Conservation (phyloP, 1,284 basidiomycete genomes). For the Heterobasidion irregulare region DNA sequence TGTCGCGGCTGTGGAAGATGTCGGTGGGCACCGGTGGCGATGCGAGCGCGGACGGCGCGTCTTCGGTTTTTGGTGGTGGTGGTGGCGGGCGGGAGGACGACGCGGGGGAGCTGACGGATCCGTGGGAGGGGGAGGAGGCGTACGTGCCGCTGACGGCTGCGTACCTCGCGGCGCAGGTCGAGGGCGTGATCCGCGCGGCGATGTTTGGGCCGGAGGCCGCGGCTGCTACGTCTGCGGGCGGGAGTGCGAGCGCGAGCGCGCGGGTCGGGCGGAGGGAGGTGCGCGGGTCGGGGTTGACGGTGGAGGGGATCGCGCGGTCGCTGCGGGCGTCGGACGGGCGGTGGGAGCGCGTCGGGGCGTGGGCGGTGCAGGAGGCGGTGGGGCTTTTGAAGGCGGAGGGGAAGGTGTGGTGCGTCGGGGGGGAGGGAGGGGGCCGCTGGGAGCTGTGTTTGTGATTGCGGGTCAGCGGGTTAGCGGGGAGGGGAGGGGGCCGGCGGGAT, state of each 20-base stretch:
- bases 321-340: constrained; percentile 44
- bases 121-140: constrained; percentile 46
- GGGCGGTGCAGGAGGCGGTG: constrained; percentile 54
- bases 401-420: constrained; percentile 36
- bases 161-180: constrained; percentile 40
- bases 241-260: background rate
- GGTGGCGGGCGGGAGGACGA: constrained; percentile 20
- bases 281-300: constrained; percentile 30
- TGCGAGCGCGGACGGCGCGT: constrained; percentile 21
- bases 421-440: constrained; percentile 23
- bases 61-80: constrained; percentile 1
- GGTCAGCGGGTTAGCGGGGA: background rate
- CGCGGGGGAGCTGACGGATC: constrained; percentile 49
- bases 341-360: constrained; percentile 55
- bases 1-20: background rate
- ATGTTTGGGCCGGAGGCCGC: background rate
- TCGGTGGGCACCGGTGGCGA: constrained; percentile 1
- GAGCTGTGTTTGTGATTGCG: constrained; percentile 23
- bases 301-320: constrained; percentile 37
- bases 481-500: no score
- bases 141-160: constrained; percentile 52
- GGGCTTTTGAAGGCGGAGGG: constrained; percentile 34
- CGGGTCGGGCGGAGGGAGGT: background rate
- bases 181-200: constrained; percentile 33
- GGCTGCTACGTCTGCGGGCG: no score